Evolutionary conservation across 2,329 filamentous ascomycete species (phyloP).

Genomic region (Fusarium fracticaudum): DNA sequence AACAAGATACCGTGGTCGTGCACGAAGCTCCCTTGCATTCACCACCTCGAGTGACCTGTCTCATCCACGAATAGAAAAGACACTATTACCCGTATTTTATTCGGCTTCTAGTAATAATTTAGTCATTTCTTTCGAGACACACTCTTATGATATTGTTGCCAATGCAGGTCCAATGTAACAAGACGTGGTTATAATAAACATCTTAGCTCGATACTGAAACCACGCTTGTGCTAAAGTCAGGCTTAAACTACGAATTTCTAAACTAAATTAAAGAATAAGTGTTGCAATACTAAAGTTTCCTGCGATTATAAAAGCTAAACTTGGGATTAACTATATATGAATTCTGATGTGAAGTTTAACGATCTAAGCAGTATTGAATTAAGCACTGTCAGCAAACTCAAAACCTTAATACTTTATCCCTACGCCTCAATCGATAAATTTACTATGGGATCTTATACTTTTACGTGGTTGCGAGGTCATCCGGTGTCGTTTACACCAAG

Average conservation of each 20-base stretch:
- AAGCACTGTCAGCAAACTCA: not conserved
- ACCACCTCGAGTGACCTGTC: no score
- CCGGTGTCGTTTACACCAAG: not conserved
- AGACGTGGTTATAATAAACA: not conserved
- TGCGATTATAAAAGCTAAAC: rapidly evolving
- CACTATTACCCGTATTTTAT: rapidly evolving
- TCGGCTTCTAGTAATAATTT: rapidly evolving
- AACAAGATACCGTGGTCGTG: no score
- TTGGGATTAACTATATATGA: rapidly evolving
- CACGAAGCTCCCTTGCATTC: no score
- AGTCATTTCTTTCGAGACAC: no score
- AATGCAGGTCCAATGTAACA: not conserved
- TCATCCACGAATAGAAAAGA: no score
- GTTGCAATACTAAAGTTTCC: rapidly evolving
- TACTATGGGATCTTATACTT: no score
- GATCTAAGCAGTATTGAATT: not conserved
- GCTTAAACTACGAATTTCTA: rapidly evolving
- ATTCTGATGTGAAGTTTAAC: not conserved
- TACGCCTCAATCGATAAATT: rapidly evolving
- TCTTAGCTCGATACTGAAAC: not conserved
- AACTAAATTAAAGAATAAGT: rapidly evolving
- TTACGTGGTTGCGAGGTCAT: not conserved
- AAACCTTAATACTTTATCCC: rapidly evolving
- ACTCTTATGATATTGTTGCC: no score
- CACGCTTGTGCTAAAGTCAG: rapidly evolving